Percentiles rank a stretch among this genome's conserved stretches.
Conservation (phyloP, 805 yeast species). For the Ogataea pini region DNA sequence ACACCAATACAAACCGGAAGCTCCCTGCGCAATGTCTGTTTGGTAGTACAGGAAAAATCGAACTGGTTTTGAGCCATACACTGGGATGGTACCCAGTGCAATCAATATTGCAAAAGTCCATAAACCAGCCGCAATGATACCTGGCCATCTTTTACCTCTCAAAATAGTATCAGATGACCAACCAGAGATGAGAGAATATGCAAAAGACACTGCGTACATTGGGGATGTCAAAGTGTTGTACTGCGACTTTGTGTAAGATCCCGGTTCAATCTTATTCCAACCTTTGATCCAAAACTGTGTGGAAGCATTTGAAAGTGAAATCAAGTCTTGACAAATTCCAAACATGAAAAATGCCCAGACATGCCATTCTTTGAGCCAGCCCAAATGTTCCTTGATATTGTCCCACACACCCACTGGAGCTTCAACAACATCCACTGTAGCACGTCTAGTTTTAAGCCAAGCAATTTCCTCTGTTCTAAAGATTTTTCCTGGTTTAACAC, state of each 20-base stretch:
- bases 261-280: conserved; percentile 21
- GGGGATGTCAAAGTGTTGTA: conserved; percentile 21
- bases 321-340: conserved; percentile 20
- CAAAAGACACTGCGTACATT: conserved; percentile 22
- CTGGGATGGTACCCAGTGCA: conserved; percentile 18
- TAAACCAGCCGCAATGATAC: conserved; percentile 17
- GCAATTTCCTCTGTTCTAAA: conserved; percentile 14
- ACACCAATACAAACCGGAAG: conserved; percentile 25
- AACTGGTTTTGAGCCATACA: conserved; percentile 20
- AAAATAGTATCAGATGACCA: conserved; percentile 25
- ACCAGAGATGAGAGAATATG: conserved; percentile 16
- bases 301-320: conserved; percentile 20
- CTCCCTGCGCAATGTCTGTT: conserved; percentile 19
- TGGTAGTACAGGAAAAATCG: conserved; percentile 24
- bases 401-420: conserved; percentile 15
- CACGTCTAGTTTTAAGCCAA: conserved; percentile 16
- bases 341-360: conserved; percentile 24
- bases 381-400: conserved; percentile 13
- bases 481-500: conserved; percentile 34
- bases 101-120: conserved; percentile 19
- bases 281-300: conserved; percentile 26
- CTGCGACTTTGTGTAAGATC: conserved; percentile 21
- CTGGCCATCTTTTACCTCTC: conserved; percentile 25
- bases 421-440: conserved; percentile 9
- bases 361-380: conserved; percentile 22